Evolutionary conservation across 805 yeast species (phyloP).

Genomic region (Teunomyces funiuensis): DNA sequence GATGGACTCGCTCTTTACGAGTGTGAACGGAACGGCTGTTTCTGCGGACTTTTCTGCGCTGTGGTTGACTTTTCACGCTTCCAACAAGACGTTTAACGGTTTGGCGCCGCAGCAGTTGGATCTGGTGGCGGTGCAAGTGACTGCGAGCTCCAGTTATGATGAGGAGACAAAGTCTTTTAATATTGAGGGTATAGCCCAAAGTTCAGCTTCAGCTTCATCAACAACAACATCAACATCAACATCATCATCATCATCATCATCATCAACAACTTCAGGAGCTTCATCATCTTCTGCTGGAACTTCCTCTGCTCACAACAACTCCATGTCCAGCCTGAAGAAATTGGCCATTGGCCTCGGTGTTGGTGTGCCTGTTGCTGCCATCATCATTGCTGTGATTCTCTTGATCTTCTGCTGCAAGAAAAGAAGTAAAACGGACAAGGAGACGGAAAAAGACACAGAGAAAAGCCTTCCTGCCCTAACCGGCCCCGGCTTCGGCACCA

Average conservation of each 20-base stretch:
- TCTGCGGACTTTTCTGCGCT: constrained; percentile 38
- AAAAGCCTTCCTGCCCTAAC: constrained; percentile 17
- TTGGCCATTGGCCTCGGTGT: constrained; percentile 91
- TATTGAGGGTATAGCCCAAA: constrained; percentile 52
- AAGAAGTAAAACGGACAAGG: constrained; percentile 22
- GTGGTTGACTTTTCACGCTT: constrained; percentile 67
- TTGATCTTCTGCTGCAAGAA: constrained; percentile 53
- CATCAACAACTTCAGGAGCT: constrained; percentile 20
- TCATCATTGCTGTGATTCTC: constrained; percentile 50
- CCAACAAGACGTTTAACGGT: constrained; percentile 71
- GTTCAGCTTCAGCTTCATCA: constrained; percentile 3
- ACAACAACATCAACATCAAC: neutral
- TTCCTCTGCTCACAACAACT: constrained; percentile 5
- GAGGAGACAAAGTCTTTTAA: constrained; percentile 42
- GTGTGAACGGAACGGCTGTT: constrained; percentile 49
- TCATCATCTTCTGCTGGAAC: too few relatives aligned
- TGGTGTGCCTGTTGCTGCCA: constrained; percentile 64
- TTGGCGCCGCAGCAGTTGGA: constrained; percentile 43
- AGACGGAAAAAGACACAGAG: constrained; percentile 10
- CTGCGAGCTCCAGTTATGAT: constrained; percentile 30
- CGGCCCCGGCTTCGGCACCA: constrained; percentile 38
- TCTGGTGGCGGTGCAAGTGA: constrained; percentile 23
- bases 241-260: constrained; percentile 5
- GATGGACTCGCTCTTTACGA: constrained; percentile 55
- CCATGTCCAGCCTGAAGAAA: constrained; percentile 41